phyloP scores from a whole-genome alignment of 2,329 filamentous ascomycete species.

The Trichoderma citrinoviride region DNA sequence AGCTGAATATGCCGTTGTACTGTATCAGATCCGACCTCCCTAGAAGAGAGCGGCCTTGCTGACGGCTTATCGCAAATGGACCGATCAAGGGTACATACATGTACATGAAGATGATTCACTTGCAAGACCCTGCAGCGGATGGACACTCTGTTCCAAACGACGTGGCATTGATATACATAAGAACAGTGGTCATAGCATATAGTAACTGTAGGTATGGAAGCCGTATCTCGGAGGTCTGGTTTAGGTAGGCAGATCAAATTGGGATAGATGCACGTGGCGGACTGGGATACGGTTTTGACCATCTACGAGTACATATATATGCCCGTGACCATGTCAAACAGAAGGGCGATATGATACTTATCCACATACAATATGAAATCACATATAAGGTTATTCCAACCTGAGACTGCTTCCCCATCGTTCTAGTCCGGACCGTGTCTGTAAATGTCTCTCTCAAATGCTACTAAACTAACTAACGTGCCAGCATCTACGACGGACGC shows the following conservation, averaged over 20 bases:
- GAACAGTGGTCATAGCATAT: neutral
- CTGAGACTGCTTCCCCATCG: neutral
- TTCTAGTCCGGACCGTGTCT: neutral
- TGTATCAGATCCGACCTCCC: neutral
- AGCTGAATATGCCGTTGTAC: neutral
- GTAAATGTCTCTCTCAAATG: neutral
- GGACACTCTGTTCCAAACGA: neutral
- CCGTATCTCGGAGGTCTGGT: neutral
- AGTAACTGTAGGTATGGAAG: neutral
- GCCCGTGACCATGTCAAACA: neutral
- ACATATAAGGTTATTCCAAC: too few species aligned
- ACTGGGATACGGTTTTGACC: neutral
- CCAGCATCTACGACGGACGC: neutral
- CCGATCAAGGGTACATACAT: neutral
- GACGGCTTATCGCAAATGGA: neutral
- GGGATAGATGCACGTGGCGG: neutral
- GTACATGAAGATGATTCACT: neutral
- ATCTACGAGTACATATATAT: neutral
- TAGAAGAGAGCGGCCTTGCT: constrained; percentile 4
- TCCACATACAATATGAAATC: too few species aligned
- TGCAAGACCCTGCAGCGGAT: neutral
- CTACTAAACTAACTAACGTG: neutral
- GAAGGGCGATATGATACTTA: neutral
- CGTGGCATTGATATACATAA: neutral
- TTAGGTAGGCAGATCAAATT: neutral